Evolutionary conservation across 805 yeast genomes (phyloP).

Genomic region (Candida golubevii): DNA sequence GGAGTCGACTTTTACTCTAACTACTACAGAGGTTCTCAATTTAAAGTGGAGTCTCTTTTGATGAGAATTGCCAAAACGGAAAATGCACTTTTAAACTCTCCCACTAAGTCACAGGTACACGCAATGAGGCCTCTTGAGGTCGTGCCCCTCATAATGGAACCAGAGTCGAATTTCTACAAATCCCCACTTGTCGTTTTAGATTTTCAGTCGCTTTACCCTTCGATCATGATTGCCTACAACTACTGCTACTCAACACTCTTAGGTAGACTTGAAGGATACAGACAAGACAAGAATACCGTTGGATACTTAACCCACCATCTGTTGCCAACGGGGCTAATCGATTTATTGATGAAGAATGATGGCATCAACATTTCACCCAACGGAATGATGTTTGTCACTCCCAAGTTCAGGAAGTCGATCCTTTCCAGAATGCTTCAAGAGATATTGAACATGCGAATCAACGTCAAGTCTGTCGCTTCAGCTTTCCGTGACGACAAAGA

Average conservation of each 20-base stretch:
- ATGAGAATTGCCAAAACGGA: conserved; percentile 72
- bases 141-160: conserved; percentile 91
- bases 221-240: conserved; percentile 99
- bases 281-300: conserved; percentile 42
- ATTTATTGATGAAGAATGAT: conserved; percentile 44
- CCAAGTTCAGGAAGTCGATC: conserved; percentile 61
- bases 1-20: conserved; percentile 91
- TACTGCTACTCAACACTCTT: conserved; percentile 74
- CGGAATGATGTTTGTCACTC: conserved; percentile 73
- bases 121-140: conserved; percentile 82
- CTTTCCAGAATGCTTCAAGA: conserved; percentile 83
- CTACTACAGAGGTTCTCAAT: conserved; percentile 88
- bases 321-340: conserved; percentile 55
- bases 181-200: conserved; percentile 89
- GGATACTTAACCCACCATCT: conserved; percentile 48
- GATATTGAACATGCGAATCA: conserved; percentile 71
- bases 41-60: conserved; percentile 83
- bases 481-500: conserved; percentile 41
- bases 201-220: conserved; percentile 92
- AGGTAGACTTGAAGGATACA: conserved; percentile 56
- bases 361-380: conserved; percentile 73
- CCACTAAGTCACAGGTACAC: conserved; percentile 75
- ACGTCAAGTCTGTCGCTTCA: conserved; percentile 73
- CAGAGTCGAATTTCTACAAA: conserved; percentile 76
- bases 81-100: conserved; percentile 68